Conservation (phyloP, 495 filamentous ascomycete genomes). For the Penicillium malachiteum region DNA sequence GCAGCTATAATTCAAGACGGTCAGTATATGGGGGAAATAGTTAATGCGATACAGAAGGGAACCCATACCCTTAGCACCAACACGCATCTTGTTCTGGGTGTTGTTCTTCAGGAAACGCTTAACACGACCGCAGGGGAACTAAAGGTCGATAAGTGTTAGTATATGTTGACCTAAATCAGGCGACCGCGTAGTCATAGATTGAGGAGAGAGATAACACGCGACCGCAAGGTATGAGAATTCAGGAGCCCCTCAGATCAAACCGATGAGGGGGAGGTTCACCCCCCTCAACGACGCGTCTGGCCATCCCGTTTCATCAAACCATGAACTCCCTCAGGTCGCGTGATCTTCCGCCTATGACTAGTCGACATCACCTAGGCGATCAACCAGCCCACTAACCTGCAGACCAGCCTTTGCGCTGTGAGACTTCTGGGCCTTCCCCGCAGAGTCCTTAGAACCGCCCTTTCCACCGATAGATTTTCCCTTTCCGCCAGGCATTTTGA, state of each 20-base stretch:
- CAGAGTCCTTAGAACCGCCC: constrained; percentile 72
- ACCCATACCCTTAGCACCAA: constrained; percentile 80
- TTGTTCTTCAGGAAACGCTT: constrained; percentile 99
- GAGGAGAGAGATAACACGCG: constrained; percentile 11
- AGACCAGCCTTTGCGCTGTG: constrained; percentile 98
- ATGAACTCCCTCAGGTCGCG: constrained; percentile 11
- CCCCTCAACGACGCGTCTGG: constrained; percentile 21
- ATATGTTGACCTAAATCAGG: neutral
- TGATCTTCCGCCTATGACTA: constrained; percentile 3
- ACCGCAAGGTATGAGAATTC: constrained; percentile 2
- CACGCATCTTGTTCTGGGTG: constrained; percentile 99
- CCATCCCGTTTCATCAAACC: constrained; percentile 7
- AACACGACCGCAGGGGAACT: constrained; percentile 99
- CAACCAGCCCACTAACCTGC: constrained; percentile 69
- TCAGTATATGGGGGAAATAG: constrained; percentile 2
- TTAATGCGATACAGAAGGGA: neutral
- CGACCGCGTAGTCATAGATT: neutral
- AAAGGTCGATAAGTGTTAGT: constrained; percentile 20
- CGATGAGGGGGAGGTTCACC: constrained; percentile 14
- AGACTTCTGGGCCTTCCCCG: constrained; percentile 90
- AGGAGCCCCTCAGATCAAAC: neutral
- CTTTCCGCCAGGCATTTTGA: constrained; percentile 80
- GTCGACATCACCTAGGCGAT: constrained; percentile 1
- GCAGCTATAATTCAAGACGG: constrained; percentile 56
- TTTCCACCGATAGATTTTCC: constrained; percentile 95